Conservation (phyloP, 768 basidiomycete genomes). For the Daedaleopsis sinensis region DNA sequence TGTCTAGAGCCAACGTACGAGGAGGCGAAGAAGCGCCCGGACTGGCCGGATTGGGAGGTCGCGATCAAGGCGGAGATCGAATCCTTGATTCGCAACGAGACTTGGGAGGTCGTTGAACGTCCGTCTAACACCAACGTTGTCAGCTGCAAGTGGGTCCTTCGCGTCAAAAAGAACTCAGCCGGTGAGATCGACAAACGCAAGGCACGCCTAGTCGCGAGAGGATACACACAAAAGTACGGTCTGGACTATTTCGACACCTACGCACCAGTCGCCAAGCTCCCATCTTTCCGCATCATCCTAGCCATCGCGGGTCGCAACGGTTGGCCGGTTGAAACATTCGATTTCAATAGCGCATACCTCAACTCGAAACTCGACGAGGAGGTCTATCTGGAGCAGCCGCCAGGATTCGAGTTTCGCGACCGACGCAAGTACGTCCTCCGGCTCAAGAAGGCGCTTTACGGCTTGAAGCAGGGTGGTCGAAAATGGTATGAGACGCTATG, state of each 20-base stretch:
- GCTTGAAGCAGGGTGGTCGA: conserved; percentile 39
- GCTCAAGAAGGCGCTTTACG: conserved; percentile 38
- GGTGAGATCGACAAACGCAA: conserved; percentile 30
- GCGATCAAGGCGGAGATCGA: conserved; percentile 18
- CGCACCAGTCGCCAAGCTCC: conserved; percentile 25
- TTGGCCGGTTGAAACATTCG: conserved; percentile 14
- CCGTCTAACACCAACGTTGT: background rate
- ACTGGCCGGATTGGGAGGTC: conserved; percentile 20
- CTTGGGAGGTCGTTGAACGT: conserved; percentile 18
- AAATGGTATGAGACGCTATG: conserved; percentile 35
- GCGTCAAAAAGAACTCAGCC: conserved; percentile 32
- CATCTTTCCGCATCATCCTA: conserved; percentile 29
- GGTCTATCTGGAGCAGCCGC: conserved; percentile 49
- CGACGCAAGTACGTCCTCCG: conserved; percentile 18
- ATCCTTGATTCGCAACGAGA: too few relatives aligned
- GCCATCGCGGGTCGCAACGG: conserved; percentile 28
- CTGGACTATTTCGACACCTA: conserved; percentile 32
- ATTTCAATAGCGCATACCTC: conserved; percentile 38
- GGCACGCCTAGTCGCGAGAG: conserved; percentile 39
- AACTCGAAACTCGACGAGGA: conserved; percentile 39
- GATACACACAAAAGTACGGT: conserved; percentile 38
- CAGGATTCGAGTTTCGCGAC: conserved; percentile 21
- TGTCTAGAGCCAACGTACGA: conserved; percentile 7
- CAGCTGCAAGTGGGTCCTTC: conserved; percentile 36
- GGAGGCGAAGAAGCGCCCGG: conserved; percentile 16